These are phyloP conservation scores for Leishmania guyanensis DNA, from an alignment of 208 protist species.

Conservation along the genomic window DNA sequence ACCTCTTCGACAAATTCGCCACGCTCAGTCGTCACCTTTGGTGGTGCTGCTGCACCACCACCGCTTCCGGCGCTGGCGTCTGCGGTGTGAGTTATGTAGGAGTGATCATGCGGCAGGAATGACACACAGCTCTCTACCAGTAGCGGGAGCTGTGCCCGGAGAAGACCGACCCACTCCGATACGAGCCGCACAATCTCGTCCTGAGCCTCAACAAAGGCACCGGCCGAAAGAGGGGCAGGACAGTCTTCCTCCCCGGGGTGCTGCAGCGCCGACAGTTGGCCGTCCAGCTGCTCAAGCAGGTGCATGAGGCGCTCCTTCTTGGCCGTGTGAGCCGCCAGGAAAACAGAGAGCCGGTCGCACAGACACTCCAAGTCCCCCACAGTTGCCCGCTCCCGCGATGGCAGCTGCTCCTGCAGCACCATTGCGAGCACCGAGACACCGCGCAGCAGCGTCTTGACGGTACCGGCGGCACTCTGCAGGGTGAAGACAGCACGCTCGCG, in stretches of 20 bases:
- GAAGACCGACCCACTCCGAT: constrained; percentile 51
- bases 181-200: constrained; percentile 40
- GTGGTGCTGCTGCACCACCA: not conserved
- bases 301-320: constrained; percentile 46
- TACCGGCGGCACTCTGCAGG: constrained; percentile 23
- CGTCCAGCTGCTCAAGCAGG: constrained; percentile 41
- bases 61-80: not conserved
- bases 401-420: constrained; percentile 58
- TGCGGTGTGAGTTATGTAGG: constrained; percentile 18
- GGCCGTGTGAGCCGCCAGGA: constrained; percentile 50
- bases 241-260: not conserved
- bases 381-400: constrained; percentile 43
- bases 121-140: constrained; percentile 62
- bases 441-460: constrained; percentile 54
- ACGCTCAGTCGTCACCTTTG: constrained; percentile 15
- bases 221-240: not conserved
- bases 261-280: constrained; percentile 9
- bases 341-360: constrained; percentile 49
- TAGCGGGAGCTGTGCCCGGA: constrained; percentile 58
- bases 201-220: constrained; percentile 29
- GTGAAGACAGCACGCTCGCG: constrained; percentile 18
- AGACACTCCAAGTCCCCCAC: constrained; percentile 55
- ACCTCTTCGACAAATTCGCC: constrained; percentile 47
- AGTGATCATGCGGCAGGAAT: constrained; percentile 23
- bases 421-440: constrained; percentile 58